A percentile compares a stretch with the other conserved stretches of the same genome.
Conservation (phyloP, 129 eudicot genomes). For the Escallonia herrerae region DNA sequence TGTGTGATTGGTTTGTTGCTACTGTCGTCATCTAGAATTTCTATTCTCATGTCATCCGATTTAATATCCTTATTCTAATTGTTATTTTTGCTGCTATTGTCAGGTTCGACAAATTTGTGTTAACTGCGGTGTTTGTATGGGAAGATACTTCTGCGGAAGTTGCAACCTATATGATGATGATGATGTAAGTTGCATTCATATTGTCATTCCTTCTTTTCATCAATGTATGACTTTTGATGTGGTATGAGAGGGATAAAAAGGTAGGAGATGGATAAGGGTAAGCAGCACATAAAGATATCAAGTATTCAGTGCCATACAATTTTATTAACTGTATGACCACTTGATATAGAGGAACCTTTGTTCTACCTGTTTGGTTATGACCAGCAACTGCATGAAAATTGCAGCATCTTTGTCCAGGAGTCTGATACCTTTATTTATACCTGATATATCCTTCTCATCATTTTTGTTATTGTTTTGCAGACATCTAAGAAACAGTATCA, state of each 20-base stretch:
- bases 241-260: too few relatives aligned
- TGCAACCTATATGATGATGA: conserved; percentile 87
- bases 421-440: background rate
- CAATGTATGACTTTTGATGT: too few relatives aligned
- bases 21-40: background rate
- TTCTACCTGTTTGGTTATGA: too few relatives aligned
- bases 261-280: too few relatives aligned
- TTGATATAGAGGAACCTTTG: too few relatives aligned
- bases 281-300: too few relatives aligned
- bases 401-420: too few relatives aligned
- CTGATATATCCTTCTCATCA: conserved; percentile 2
- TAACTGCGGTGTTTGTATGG: conserved; percentile 95
- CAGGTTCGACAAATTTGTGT: conserved; percentile 77
- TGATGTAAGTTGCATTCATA: conserved; percentile 43
- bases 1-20: conserved; percentile 16
- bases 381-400: too few relatives aligned
- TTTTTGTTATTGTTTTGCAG: conserved; percentile 39
- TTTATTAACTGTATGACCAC: too few relatives aligned
- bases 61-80: background rate
- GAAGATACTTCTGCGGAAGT: conserved; percentile 56
- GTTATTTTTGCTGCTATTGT: conserved; percentile 1
- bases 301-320: too few relatives aligned
- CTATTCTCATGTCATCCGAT: background rate
- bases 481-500: conserved; percentile 71
- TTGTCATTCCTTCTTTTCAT: background rate